Base-by-base conservation (phyloP, 2,329 filamentous ascomycete genomes). In the Fusarium keratoplasticum region DNA sequence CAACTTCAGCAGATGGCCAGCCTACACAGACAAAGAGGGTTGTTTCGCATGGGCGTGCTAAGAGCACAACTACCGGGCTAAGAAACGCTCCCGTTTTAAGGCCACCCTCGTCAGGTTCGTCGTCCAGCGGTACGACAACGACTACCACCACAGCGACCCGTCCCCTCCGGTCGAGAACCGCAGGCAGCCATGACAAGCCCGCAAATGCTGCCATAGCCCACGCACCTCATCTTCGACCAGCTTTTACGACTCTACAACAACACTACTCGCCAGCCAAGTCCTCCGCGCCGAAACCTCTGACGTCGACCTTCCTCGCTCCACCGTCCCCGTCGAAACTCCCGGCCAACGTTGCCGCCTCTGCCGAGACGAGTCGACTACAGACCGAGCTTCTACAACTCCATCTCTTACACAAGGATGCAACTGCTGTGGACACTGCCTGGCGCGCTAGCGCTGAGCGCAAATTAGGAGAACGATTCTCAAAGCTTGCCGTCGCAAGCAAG, bases 251-350 rank as follows among this genome's bases (percentile, higher is more conserved):
- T 1, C 86, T 89, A 42, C 91, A 93, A 74, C 91, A 93, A 74
- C 90, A 93, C 82, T 93, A 89, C 82, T 91, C 89, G 31, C 91
- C 92, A 0, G 88, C 89, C 52, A 92, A 92, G 77, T 85, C 84
- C 5, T 82, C 86, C 10, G 86, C 88, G 0, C 89, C 91, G 0
- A 93, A 93, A 70, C 89, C 91, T 6, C 84, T 89, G n/a, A 89
- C 89, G 0, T 84, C 89, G 16, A 84, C 86, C 44, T 87, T 86
- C 81, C 86, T 91, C 52, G 89, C 88, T 20, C 89, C 90, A 1
- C 88, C 90, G 0, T 89, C 89, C 4, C 90, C 91, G 1, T 89
- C 88, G 33, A 91, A 91, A 76, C 85, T 89, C 4, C 89, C 90
- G 6, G 84, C 87, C 76, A 92, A 91, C 78, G 82, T 91, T 16